Evolutionary conservation across 2,329 filamentous ascomycete genomes (phyloP), one percentile per base, ranked within the genome.

Genomic region (Colletotrichum incanum): DNA sequence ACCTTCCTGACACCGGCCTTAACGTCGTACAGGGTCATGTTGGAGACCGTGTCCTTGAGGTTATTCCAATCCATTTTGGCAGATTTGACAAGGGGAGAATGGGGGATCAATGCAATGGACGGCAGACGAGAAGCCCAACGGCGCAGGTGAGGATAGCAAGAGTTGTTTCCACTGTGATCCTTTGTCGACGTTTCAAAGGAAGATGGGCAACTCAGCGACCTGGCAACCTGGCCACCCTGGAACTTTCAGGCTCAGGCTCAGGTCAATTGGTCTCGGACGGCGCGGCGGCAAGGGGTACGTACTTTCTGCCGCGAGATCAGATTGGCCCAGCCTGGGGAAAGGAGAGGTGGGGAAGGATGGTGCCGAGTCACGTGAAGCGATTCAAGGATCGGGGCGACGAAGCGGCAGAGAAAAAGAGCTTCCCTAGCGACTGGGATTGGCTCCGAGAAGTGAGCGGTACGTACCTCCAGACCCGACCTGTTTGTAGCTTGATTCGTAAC

Each of bases 1-100:
- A 97, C 94, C 84, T 98, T 98, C 77, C 95, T 92, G 77, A 98
- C 94, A 75, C 95, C 93, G 67, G 95, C 95, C 87, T 98, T 98
- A 86, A 98, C 81, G 84, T 98, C 95, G 87, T 98, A 98, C 83
- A 98, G 89, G 78, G 93, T 94, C 88, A 98, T 88, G 86, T 96
- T 97, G 86, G 92, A 92, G 83, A 98, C 94, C 84, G 94, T 92
- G 78, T 94, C 94, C 83, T 94, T 96, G 67, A 98, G 84, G 80
- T 88, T 94, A 84, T 92, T 93, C 82, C 97, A 89, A 88, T 98
- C 94, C 95, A 97, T 97, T 78, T 81, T 85, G 82, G 74, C 52
- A 45, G 54, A 67, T 54, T 28, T 50, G 45, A 23, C 34, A 49
- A 49, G 39, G 47, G 12, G 16, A 52, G 26, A 23, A 67, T 31